phyloP scores from a whole-genome alignment of 2,329 filamentous ascomycete species.

The Paraphoma sp. region DNA sequence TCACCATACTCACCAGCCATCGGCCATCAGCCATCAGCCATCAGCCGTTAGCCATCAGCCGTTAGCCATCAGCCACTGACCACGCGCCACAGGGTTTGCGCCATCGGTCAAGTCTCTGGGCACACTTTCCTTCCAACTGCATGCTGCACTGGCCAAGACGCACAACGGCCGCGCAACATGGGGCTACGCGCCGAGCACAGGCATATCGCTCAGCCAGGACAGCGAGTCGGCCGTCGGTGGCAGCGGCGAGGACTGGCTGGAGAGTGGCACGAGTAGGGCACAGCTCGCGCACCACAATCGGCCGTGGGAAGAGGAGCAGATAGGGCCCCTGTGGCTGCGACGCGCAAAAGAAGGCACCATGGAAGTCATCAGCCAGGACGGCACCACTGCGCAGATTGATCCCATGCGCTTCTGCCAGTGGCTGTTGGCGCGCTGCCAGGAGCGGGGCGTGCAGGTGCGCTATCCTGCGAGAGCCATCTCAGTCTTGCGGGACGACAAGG shows the following conservation, averaged over 20 bases:
- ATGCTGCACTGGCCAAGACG: conserved; percentile 67
- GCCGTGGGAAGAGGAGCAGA: conserved; percentile 29
- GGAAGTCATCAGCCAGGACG: conserved; percentile 67
- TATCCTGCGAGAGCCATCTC: conserved; percentile 66
- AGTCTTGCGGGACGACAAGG: conserved; percentile 59
- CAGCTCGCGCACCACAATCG: conserved; percentile 53
- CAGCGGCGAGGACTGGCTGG: conserved; percentile 70
- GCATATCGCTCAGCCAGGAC: conserved; percentile 61
- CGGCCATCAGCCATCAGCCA: not conserved
- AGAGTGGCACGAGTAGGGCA: conserved; percentile 68
- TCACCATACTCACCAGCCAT: no score
- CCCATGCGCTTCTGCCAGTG: conserved; percentile 71
- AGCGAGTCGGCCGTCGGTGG: conserved; percentile 48
- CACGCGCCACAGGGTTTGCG: conserved; percentile 59
- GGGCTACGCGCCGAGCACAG: conserved; percentile 66
- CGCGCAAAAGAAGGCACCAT: conserved; percentile 62
- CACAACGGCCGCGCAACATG: conserved; percentile 64
- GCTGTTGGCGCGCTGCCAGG: conserved; percentile 64
- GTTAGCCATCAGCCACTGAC: not conserved
- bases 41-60: not conserved
- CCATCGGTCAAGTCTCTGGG: conserved; percentile 65
- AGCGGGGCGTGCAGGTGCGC: conserved; percentile 69
- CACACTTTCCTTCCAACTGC: conserved; percentile 72
- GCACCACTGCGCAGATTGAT: conserved; percentile 72
- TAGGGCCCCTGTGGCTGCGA: conserved; percentile 65